Percentiles rank a stretch among this genome's conserved stretches.
Evolutionary conservation across 805 yeast species (phyloP).

Genomic region (Suhomyces sp.): DNA sequence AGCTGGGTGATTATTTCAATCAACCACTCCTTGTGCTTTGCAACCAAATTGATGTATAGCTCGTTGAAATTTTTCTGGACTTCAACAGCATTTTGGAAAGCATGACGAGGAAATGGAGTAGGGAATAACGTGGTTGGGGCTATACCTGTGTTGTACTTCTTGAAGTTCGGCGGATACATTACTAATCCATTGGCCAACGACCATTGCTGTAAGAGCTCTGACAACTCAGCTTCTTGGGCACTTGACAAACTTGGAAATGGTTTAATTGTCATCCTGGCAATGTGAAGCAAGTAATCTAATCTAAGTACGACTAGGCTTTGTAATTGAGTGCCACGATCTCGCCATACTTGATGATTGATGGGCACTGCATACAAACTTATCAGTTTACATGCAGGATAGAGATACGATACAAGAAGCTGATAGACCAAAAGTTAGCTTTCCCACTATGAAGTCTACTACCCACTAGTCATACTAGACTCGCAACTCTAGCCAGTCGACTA

Average conservation of each 20-base stretch:
- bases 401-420: too few species aligned
- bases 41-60: constrained; percentile 67
- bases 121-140: constrained; percentile 94
- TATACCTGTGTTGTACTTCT: constrained; percentile 42
- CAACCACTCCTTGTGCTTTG: constrained; percentile 59
- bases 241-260: constrained; percentile 32
- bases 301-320: background rate
- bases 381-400: background rate
- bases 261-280: constrained; percentile 11
- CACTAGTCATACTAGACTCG: too few species aligned
- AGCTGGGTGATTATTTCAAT: constrained; percentile 50
- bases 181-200: constrained; percentile 73
- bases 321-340: background rate
- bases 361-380: background rate
- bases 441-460: too few species aligned
- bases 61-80: constrained; percentile 71
- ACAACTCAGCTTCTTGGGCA: constrained; percentile 28
- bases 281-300: background rate
- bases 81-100: constrained; percentile 62
- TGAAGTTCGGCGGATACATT: constrained; percentile 68
- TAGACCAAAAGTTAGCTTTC: too few species aligned
- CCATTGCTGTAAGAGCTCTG: constrained; percentile 65
- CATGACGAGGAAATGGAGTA: constrained; percentile 72
- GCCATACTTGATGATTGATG: constrained; percentile 2
- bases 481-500: too few species aligned